These are phyloP conservation scores for Tetrapyrgos nigripes DNA, from an alignment of 1,284 basidiomycete species.

Conservation along the genomic window DNA sequence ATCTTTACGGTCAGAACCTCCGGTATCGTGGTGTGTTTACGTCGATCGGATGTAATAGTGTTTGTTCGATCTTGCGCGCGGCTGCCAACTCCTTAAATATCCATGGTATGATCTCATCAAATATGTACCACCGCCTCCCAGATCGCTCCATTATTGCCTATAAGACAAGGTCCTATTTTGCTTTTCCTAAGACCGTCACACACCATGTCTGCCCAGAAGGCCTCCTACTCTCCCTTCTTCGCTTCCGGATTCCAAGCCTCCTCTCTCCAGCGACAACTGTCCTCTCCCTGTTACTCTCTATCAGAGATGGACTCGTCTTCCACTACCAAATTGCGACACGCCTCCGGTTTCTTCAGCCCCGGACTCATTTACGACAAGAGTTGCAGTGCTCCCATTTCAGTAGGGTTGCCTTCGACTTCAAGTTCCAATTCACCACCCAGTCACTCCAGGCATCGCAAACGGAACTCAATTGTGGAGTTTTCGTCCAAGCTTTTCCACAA, in stretches of 20 bases:
- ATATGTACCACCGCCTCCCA: not conserved
- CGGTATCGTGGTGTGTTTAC: too few relatives aligned
- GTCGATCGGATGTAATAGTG: not conserved
- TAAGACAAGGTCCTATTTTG: constrained; percentile 1
- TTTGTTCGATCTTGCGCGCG: not conserved
- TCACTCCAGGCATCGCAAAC: constrained; percentile 16
- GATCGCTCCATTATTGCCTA: not conserved
- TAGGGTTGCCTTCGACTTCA: not conserved
- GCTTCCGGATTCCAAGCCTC: constrained; percentile 45
- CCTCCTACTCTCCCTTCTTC: constrained; percentile 49
- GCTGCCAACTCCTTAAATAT: not conserved
- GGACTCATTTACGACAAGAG: not conserved
- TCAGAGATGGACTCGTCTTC: not conserved
- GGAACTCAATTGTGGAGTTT: constrained; percentile 34
- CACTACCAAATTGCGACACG: not conserved
- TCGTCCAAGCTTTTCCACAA: constrained; percentile 39
- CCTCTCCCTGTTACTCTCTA: not conserved
- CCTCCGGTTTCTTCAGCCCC: not conserved
- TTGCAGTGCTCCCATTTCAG: too few relatives aligned
- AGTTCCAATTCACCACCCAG: constrained; percentile 7
- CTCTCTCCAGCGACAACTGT: constrained; percentile 9
- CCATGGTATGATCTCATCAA: not conserved
- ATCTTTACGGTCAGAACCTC: too few relatives aligned
- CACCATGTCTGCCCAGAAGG: constrained; percentile 7
- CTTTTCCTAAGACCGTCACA: constrained; percentile 12